Conservation (phyloP, 257 asterid species). For the Knoxia roxburghii region DNA sequence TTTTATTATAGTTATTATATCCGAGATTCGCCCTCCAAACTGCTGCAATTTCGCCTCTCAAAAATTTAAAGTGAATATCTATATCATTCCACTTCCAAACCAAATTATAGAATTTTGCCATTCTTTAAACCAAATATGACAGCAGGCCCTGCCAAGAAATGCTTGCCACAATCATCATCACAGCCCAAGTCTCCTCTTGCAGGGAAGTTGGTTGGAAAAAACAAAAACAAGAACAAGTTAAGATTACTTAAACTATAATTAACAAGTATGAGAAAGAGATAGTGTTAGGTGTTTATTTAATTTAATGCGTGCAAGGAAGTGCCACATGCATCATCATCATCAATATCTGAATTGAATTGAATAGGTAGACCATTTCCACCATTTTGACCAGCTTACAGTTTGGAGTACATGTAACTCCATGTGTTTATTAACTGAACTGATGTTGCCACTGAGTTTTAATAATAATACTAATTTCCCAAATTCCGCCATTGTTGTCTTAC, state of each 20-base stretch:
- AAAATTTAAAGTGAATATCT: too few species aligned
- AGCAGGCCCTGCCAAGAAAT: neutral
- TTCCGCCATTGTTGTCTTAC: slow-evolving; percentile 7
- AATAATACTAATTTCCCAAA: neutral
- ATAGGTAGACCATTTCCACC: neutral
- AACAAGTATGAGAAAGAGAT: too few species aligned
- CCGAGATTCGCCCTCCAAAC: too few species aligned
- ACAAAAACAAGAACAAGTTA: too few species aligned
- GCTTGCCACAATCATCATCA: neutral
- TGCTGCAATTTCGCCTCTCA: too few species aligned
- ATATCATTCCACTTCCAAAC: too few species aligned
- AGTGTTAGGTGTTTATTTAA: neutral
- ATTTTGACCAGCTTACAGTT: slow-evolving; percentile 3
- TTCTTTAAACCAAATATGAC: too few species aligned
- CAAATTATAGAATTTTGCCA: too few species aligned
- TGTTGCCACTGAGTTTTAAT: neutral
- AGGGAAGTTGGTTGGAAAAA: too few species aligned
- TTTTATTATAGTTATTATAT: too few species aligned
- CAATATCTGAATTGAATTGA: neutral
- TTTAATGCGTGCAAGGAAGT: slow-evolving; percentile 11
- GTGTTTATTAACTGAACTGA: neutral
- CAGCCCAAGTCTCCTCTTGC: too few species aligned
- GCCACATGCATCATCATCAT: slow-evolving; percentile 17
- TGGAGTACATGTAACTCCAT: neutral
- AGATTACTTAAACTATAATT: too few species aligned